A percentile compares a stretch with the other conserved stretches of the same genome.
Conservation (phyloP, 345 rosid species). For the Hevea brasiliensis region DNA sequence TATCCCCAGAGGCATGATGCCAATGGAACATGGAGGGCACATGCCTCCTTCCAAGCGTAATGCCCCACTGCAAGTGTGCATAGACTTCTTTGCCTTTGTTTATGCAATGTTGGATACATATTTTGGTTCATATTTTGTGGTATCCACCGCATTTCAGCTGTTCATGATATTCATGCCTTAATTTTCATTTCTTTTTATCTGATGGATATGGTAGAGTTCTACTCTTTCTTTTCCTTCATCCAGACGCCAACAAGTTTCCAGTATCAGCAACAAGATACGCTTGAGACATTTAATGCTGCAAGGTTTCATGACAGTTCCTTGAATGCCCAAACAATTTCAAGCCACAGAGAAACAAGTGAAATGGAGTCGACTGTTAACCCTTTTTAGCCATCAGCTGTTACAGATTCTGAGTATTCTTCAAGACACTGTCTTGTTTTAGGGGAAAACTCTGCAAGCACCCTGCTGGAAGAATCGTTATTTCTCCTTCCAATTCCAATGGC, state of each 20-base stretch:
- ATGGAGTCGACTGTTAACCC: slow-evolving; percentile 3
- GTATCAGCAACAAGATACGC: slow-evolving; percentile 7
- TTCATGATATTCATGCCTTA: not conserved
- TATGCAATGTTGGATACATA: not conserved
- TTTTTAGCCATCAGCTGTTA: slow-evolving; percentile 11
- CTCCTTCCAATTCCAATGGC: slow-evolving; percentile 23
- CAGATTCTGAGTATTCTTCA: slow-evolving; percentile 2
- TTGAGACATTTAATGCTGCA: slow-evolving; percentile 11
- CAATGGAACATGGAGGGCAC: slow-evolving; percentile 26
- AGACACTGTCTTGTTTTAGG: slow-evolving; percentile 4
- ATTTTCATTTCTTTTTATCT: too few relatives aligned
- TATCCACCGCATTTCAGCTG: not conserved
- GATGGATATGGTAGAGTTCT: not conserved
- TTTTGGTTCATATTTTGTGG: not conserved
- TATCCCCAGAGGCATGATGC: slow-evolving; percentile 27
- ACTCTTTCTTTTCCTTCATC: not conserved
- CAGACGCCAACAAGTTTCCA: slow-evolving; percentile 30
- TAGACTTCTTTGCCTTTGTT: slow-evolving; percentile 4
- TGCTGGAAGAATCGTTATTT: slow-evolving; percentile 20
- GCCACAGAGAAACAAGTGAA: not conserved
- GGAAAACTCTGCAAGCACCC: not conserved
- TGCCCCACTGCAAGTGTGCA: slow-evolving; percentile 24
- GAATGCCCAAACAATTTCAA: not conserved
- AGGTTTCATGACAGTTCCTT: slow-evolving; percentile 1
- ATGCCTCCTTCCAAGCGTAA: slow-evolving; percentile 25